Base-by-base conservation (phyloP, 129 eudicot genomes). In the Centrapalus pauciflorus region DNA sequence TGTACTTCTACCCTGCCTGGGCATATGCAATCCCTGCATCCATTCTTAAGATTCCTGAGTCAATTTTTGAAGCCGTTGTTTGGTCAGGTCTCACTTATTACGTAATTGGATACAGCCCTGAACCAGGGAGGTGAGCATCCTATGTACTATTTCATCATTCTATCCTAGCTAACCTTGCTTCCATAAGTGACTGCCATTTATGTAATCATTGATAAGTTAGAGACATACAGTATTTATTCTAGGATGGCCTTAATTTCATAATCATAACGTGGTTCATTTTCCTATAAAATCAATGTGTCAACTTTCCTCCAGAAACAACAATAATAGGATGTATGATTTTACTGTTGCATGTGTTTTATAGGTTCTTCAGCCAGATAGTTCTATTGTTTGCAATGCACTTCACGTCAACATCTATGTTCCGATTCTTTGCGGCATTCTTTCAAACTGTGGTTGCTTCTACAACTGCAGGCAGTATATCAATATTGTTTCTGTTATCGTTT, bases 1-100 rank as follows among this genome's bases (percentile, higher is more conserved):
- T 87, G 58, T 77, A 67, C 70, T 87, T 87, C 67, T 82, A 84
- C 76, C 95, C 95, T 28, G 95, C 95, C 40, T 84, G 95, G 95
- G 86, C 88, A 30, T 87, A 81, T 61, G 80, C 88, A 35, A 70
- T 87, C 64, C 90, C 95, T 26, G 83, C 95, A 61, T 68, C 82
- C 65, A 73, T 87, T 73, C 84, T 87, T 55, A 84, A 84, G 80
- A 67, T 87, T 69, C 95, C 95, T 13, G 54, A 76, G 19, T 87
- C 95, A 7, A 33, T 84, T 32, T 58, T 79, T 62, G 81, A 59
- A 58, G 76, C 91, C 70, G 3, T 79, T 23, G 4, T 87, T 14
- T 87, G 90, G 90, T 78, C 88, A 7, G 69, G 70, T 41, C 73
- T 87, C 30, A 87, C 95, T 29, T 87, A 84, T 35, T 87, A 81